Conservation (phyloP, 2,329 filamentous ascomycete species). For the Venturia pyrina region DNA sequence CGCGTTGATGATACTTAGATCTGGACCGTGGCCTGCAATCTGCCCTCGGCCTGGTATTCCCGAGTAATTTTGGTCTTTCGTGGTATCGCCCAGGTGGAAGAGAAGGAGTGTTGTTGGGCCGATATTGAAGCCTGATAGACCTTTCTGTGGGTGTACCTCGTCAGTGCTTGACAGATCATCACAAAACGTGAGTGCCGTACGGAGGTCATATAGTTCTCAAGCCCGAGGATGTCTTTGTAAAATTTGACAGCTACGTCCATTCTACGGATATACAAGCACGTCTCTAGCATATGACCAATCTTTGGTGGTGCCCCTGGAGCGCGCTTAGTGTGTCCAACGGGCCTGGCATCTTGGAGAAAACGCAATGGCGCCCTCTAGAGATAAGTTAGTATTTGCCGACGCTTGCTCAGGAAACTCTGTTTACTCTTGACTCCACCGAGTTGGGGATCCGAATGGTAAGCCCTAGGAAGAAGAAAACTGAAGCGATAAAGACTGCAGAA, state of each 20-base stretch:
- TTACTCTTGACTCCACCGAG: not conserved
- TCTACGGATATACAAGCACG: constrained; percentile 21
- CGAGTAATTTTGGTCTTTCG: not conserved
- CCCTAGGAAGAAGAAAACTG: not conserved
- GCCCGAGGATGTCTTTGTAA: constrained; percentile 19
- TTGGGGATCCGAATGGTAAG: not conserved
- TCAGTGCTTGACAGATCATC: not conserved
- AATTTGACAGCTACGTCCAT: constrained; percentile 18
- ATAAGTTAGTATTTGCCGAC: not conserved
- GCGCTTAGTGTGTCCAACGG: not conserved
- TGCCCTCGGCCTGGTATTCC: not conserved
- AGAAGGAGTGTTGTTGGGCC: constrained; percentile 20
- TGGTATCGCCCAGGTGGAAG: constrained; percentile 10
- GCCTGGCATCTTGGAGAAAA: not conserved
- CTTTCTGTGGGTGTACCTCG: not conserved
- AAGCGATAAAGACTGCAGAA: not conserved
- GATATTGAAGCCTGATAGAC: constrained; percentile 19
- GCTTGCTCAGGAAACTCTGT: not conserved
- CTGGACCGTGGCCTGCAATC: constrained; percentile 10
- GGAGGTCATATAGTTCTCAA: constrained; percentile 16
- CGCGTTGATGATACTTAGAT: not conserved
- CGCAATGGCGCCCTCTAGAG: not conserved
- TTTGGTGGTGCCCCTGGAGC: not conserved
- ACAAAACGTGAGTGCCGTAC: constrained; percentile 5
- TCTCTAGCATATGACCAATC: constrained; percentile 21